Conservation (phyloP, 1,139 yeast species). For the Geotrichum klebahnii region DNA sequence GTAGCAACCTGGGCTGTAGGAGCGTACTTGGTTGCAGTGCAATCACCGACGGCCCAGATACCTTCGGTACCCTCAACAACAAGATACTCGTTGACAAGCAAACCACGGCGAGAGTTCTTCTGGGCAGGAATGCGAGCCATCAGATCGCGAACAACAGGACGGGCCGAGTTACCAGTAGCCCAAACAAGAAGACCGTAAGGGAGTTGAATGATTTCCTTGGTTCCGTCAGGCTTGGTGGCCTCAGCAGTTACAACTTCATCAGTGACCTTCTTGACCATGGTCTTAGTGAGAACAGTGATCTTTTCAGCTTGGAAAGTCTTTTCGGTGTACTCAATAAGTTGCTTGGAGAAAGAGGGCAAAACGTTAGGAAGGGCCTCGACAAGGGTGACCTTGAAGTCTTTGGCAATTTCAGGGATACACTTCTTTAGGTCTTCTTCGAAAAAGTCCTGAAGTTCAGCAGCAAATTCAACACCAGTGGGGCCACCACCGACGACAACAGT, state of each 20-base stretch:
- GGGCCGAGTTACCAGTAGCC: slow-evolving; percentile 96
- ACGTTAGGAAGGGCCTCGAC: slow-evolving; percentile 92
- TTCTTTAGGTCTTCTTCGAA: slow-evolving; percentile 82
- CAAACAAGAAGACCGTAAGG: slow-evolving; percentile 92
- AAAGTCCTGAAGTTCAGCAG: slow-evolving; percentile 92
- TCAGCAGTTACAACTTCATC: slow-evolving; percentile 64
- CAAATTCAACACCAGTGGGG: slow-evolving; percentile 95
- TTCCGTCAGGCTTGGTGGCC: slow-evolving; percentile 63
- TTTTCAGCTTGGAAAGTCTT: slow-evolving; percentile 74
- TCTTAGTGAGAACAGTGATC: slow-evolving; percentile 72
- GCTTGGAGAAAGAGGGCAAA: slow-evolving; percentile 79
- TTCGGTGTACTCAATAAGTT: slow-evolving; percentile 79
- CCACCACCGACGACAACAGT: slow-evolving; percentile 94
- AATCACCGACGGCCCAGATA: slow-evolving; percentile 88
- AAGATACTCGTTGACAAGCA: slow-evolving; percentile 75
- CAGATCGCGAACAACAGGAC: slow-evolving; percentile 67
- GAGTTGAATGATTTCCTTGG: slow-evolving; percentile 54
- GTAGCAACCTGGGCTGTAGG: slow-evolving; percentile 98
- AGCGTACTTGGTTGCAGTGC: slow-evolving; percentile 83
- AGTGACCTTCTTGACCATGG: slow-evolving; percentile 84
- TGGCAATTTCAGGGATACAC: slow-evolving; percentile 84
- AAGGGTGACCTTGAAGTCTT: slow-evolving; percentile 75
- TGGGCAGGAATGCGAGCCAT: slow-evolving; percentile 73
- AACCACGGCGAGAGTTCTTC: slow-evolving; percentile 83
- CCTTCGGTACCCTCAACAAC: slow-evolving; percentile 81